Evolutionary conservation across 2,329 filamentous ascomycete species (phyloP), one percentile per base, ranked within the genome.

Genomic region (Calycina marina): DNA sequence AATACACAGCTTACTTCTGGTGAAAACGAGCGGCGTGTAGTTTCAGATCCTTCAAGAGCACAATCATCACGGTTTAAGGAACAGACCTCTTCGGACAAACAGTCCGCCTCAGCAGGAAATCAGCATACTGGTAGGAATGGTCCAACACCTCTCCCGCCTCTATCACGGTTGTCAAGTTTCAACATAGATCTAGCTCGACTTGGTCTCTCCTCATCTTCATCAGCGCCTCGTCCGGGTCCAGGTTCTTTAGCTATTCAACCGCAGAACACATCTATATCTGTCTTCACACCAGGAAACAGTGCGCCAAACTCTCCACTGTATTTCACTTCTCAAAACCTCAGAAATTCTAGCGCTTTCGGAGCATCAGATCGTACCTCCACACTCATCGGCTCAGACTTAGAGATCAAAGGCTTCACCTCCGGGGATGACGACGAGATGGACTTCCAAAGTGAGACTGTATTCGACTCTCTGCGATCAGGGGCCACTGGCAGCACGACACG

Each of bases 391-490:
- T 83, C 76, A 16, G 80, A 85, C 45, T 67, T 70, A 48, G 77
- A 83, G 38, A 61, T 60, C 39, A 69, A 71, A 43, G 72, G 67
- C 28, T 67, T 75, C 43, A 61, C 58, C n/a, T 82, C 72, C 8
- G 69, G 69, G 14, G 79, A 84, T 36, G 80, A 84, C 34, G 77
- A 83, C 46, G 80, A 84, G 46, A 75, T 72, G n/a, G 79, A 84
- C 51, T 72, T 77, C 48, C 77, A 74, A 56, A 84, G 78, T 52
- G 80, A 86, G 46, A 81, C 73, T 12, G 64, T 79, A 35, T 85
- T 74, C 54, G 81, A 86, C 58, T 85, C 80, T 17, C 57, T 84
- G 43, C 74, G 77, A 32, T 85, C 80, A 11, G 64, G 69, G 38
- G 75, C 69, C 24, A 83, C 78, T 6, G 67, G 69, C 39, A 77